These are phyloP conservation scores for Pisolithus albus DNA, from an alignment of 768 basidiomycete species.

Conservation along the genomic window DNA sequence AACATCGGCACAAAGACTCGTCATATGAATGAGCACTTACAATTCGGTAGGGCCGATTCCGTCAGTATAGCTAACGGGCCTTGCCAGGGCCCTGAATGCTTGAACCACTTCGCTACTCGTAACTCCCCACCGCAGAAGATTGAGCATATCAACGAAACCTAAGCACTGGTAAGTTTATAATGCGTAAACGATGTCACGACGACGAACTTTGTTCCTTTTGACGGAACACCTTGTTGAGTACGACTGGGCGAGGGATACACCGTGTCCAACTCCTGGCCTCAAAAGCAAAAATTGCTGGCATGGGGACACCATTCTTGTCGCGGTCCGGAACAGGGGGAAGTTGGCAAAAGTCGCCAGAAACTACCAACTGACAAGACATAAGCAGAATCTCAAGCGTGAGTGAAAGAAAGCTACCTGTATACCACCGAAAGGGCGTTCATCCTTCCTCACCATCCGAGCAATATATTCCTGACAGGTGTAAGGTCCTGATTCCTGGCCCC, in stretches of 20 bases:
- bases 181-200: background rate
- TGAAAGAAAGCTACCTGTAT: slow-evolving; percentile 54
- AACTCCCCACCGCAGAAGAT: slow-evolving; percentile 76
- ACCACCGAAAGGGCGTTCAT: slow-evolving; percentile 66
- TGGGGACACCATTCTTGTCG: slow-evolving; percentile 40
- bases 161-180: background rate
- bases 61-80: slow-evolving; percentile 57
- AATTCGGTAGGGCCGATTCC: slow-evolving; percentile 78
- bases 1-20: background rate
- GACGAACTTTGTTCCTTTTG: slow-evolving; percentile 71
- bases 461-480: slow-evolving; percentile 45
- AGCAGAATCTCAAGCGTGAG: background rate
- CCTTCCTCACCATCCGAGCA: slow-evolving; percentile 50
- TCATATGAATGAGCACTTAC: slow-evolving; percentile 31
- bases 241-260: slow-evolving; percentile 52
- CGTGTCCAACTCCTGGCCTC: slow-evolving; percentile 68
- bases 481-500: slow-evolving; percentile 32
- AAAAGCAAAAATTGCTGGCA: slow-evolving; percentile 64
- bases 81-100: slow-evolving; percentile 50
- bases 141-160: slow-evolving; percentile 81
- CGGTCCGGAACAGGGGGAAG: slow-evolving; percentile 70
- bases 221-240: slow-evolving; percentile 72
- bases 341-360: slow-evolving; percentile 90
- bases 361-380: slow-evolving; percentile 47
- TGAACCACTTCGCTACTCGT: slow-evolving; percentile 37